Conservation (phyloP, 441 rosid species). For the Omphalea diandra region DNA sequence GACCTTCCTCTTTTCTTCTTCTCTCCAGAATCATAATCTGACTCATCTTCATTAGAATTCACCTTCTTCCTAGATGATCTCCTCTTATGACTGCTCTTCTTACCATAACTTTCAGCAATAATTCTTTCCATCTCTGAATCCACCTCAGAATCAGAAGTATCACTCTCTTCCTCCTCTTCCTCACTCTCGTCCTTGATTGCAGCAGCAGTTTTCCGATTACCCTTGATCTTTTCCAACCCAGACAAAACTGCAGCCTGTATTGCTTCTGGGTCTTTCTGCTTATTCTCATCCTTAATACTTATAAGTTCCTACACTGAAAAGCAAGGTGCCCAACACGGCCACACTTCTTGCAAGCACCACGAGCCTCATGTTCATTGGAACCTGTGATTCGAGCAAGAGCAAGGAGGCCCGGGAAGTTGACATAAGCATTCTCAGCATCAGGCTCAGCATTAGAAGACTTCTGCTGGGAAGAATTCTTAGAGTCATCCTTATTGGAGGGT, state of each 20-base stretch:
- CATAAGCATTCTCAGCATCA: slow-evolving; percentile 72
- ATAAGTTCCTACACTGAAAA: slow-evolving; percentile 86
- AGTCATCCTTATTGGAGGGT: slow-evolving; percentile 74
- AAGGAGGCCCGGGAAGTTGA: slow-evolving; percentile 77
- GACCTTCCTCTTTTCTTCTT: slow-evolving; percentile 75
- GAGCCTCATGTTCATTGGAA: slow-evolving; percentile 76
- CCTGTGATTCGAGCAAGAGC: slow-evolving; percentile 83
- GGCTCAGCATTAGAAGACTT: slow-evolving; percentile 44
- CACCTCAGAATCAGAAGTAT: slow-evolving; percentile 73
- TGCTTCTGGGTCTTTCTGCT: slow-evolving; percentile 58
- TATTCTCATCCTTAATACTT: slow-evolving; percentile 65
- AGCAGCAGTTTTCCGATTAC: slow-evolving; percentile 47
- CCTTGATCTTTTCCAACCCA: slow-evolving; percentile 65
- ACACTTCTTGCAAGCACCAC: slow-evolving; percentile 85
- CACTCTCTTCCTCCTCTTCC: slow-evolving; percentile 75
- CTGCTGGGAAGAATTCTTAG: slow-evolving; percentile 43
- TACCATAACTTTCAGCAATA: slow-evolving; percentile 67
- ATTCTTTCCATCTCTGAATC: slow-evolving; percentile 90
- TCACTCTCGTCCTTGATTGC: slow-evolving; percentile 53
- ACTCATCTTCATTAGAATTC: slow-evolving; percentile 39
- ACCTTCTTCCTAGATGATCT: slow-evolving; percentile 41
- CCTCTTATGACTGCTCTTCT: slow-evolving; percentile 30
- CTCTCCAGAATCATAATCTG: slow-evolving; percentile 53
- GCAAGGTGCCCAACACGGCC: slow-evolving; percentile 93
- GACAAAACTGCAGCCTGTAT: slow-evolving; percentile 60